phyloP scores from a whole-genome alignment of 129 eudicot genomes.

The Arctium lappa region DNA sequence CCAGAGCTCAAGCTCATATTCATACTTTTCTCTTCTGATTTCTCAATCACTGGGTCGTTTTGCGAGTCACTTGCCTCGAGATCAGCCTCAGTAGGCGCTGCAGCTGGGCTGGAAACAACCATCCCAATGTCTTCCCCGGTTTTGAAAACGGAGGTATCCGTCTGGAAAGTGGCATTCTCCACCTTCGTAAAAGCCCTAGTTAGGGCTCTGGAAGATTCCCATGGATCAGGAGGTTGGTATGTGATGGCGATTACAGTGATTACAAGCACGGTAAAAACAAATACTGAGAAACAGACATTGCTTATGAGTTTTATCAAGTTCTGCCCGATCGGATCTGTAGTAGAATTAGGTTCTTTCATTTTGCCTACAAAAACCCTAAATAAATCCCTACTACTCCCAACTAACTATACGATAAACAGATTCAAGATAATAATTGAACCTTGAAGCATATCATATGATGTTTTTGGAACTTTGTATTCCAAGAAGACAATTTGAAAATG shows the following conservation, averaged over 20 bases:
- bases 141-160: slow-evolving; percentile 69
- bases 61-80: slow-evolving; percentile 43
- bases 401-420: neutral
- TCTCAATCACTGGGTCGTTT: slow-evolving; percentile 44
- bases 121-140: slow-evolving; percentile 74
- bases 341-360: slow-evolving; percentile 72
- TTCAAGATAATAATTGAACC: neutral
- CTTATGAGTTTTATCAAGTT: slow-evolving; percentile 78
- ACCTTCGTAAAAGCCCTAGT: slow-evolving; percentile 76
- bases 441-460: slow-evolving; percentile 9
- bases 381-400: neutral
- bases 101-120: slow-evolving; percentile 31
- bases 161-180: slow-evolving; percentile 81
- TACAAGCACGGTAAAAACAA: slow-evolving; percentile 83
- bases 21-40: slow-evolving; percentile 33
- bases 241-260: slow-evolving; percentile 88
- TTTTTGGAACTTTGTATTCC: neutral
- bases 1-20: slow-evolving; percentile 40
- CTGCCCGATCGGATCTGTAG: slow-evolving; percentile 92
- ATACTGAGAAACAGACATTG: slow-evolving; percentile 94
- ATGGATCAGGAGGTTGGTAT: slow-evolving; percentile 98
- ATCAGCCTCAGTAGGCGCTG: slow-evolving; percentile 38
- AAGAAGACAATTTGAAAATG: neutral
- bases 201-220: slow-evolving; percentile 90
- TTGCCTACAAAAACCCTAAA: slow-evolving; percentile 23